A percentile compares a stretch with the other conserved stretches of the same genome.
phyloP scores from a whole-genome alignment of 805 yeast genomes.

The Yamadazyma kitorensis region DNA sequence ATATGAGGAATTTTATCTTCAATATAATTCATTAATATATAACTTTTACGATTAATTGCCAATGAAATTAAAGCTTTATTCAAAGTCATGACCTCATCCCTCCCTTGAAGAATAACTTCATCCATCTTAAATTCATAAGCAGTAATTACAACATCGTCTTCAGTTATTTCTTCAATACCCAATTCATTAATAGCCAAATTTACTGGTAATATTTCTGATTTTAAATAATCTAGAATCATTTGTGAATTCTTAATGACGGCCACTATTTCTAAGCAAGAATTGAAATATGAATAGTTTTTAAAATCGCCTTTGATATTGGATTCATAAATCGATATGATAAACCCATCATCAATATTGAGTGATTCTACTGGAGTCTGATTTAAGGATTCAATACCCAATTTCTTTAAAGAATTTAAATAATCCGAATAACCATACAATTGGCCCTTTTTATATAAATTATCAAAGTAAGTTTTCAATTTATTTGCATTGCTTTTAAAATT shows the following conservation, averaged over 20 bases:
- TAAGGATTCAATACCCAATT: constrained; percentile 25
- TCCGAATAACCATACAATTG: constrained; percentile 33
- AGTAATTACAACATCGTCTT: constrained; percentile 66
- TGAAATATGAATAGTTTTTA: constrained; percentile 36
- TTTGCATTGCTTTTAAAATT: constrained; percentile 13
- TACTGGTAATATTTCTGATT: constrained; percentile 32
- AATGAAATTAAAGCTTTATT: constrained; percentile 61
- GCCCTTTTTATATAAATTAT: constrained; percentile 22
- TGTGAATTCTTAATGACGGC: constrained; percentile 24
- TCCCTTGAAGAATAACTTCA: constrained; percentile 40
- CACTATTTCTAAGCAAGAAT: constrained; percentile 25
- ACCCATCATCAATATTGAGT: constrained; percentile 28
- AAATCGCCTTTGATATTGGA: constrained; percentile 28
- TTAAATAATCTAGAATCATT: constrained; percentile 20
- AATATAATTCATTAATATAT: constrained; percentile 54
- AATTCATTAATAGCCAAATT: constrained; percentile 33
- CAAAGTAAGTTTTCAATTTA: constrained; percentile 25
- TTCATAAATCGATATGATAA: constrained; percentile 33
- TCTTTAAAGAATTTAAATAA: constrained; percentile 28
- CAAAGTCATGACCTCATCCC: constrained; percentile 31
- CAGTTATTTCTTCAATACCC: constrained; percentile 41
- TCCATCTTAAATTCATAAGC: constrained; percentile 65
- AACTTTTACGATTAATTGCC: constrained; percentile 57
- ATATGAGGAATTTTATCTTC: constrained; percentile 38
- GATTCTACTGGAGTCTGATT: constrained; percentile 3